Evolutionary conservation across 2,329 filamentous ascomycete species (phyloP), one percentile per base, ranked within the genome.

Genomic region (Penicillium sp.): DNA sequence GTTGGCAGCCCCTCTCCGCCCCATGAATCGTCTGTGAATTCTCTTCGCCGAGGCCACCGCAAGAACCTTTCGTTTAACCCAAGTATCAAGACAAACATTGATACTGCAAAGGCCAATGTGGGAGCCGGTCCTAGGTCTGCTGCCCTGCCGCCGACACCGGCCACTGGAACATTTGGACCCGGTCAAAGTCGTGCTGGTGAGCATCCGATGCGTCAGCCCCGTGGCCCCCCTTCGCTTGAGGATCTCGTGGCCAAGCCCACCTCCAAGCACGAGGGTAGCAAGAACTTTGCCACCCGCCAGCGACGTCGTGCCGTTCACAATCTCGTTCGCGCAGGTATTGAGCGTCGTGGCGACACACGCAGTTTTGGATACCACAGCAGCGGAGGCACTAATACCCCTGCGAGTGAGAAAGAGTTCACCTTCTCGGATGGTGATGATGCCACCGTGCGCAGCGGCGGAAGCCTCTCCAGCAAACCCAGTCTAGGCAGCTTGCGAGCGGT

Each of bases 201-300:
- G 77, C 94, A 99, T 71, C 94, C 94, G 9, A 78, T 90, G 50
- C 91, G 94, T 56, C 94, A 99, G 76, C 94, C 94, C 50, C 90
- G 91, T 61, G 92, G 92, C 5, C 94, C 94, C 25, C 94, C 94
- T 14, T 86, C 90, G 14, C 82, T 97, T 48, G 94, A 99, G 64
- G 94, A 99, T 77, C 85, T 99, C 57, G 85, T 88, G 68, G 83
- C 88, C 19, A 94, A 92, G 77, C 94, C 94, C 1, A 97, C 93
- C 9, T 87, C 90, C 63, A 96, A 91, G 78, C 85, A 93, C 61
- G 93, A 97, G 73, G 94, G 93, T 25, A 97, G 93, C 85, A 80
- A 97, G 84, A 99, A 99, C 79, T 99, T 99, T 76, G 89, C 89
- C 11, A 87, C 91, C 53, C 91, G 94, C 59, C 92, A 95, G 68